Base-by-base conservation (phyloP, 305 asterid species). In the Rubia tinctorum region DNA sequence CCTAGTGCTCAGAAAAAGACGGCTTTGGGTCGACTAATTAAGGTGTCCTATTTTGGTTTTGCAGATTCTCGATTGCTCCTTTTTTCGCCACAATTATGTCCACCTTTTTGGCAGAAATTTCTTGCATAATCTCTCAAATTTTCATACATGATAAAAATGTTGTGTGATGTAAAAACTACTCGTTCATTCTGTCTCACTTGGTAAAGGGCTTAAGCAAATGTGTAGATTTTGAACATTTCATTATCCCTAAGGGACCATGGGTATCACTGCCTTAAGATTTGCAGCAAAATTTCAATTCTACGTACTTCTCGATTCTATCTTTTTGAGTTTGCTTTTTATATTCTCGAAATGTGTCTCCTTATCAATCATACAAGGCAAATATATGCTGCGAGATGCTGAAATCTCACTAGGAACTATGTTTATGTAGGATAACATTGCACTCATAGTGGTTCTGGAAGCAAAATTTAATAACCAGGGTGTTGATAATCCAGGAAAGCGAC, bases 381-480 rank as follows among this genome's bases (percentile, higher is more conserved):
- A 10, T 45, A 68, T 34, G 64, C 64, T 34, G n/a, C 7, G 0
- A 43, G 37, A 66, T 30, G 42, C 64, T 60, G 45, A 18, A 14
- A 71, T 27, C 66, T 53, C 9, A 53, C 58, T 43, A 53, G 67
- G 60, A 43, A 2, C 45, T 65, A 44, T 44, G 62, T 42, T 68
- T 82, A 66, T 74, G 73, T 86, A 95, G 99, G 99, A 95, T 84
- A 95, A 95, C 78, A 88, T 89, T 73, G 97, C 97, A n/a, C 84
- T 89, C 69, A 89, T 95, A 75, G 83, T 90, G 71, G 98, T 95
- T 75, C 89, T 95, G 78, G 98, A 90, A 82, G 99, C 96, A 76
- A 95, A 90, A 86, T 87, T 87, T 79, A 83, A 84, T 80, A 90
- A 87, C 87, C 98, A 92, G 80, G 91, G 89, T 37, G 73, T 80